Base-by-base conservation (phyloP, 1,284 basidiomycete genomes). In the Ustanciosporium gigantosporum region DNA sequence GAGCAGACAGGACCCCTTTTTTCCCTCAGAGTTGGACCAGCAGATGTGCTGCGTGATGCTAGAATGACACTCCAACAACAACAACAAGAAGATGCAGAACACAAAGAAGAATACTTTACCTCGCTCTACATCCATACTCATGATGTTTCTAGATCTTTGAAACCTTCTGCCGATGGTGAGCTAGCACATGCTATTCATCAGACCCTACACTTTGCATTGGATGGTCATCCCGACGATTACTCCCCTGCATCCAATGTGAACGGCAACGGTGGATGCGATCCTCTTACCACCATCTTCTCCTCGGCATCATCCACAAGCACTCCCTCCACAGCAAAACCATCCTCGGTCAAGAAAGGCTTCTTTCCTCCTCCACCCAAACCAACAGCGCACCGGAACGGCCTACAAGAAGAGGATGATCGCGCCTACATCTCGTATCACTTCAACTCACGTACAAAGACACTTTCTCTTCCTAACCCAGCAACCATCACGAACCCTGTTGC, bases 171-270 rank as follows among this genome's bases (percentile, higher is more conserved):
- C 24, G 66, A 70, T 36, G 71, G 71, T 41, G 69, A 71, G 31
- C 45, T 73, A 20, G 66, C 71, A 0, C 58, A 73, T 25, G 69
- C 71, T 3, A 46, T 73, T n/a, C 71, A 73, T 38, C 67, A 73
- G 29, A 73, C 71, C 9, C 56, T 73, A 4, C 71, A 73, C 44
- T 72, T 65, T 37, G 62, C 71, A 9, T 64, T 73, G 20, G 71
- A 74, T 42, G 71, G 67, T 7, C 48, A 70, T 36, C 53, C 57
- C 19, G 64, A 71, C 16, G 70, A 72, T 40, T 73, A 64, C 47
- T 62, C 44, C 0, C 47, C 51, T 2, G 19, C 44, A 3, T 3
- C 56, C 42, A 49, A 58, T 22, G 40, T 40, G 19, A 43, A 48
- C n/a, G 43, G 44, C 37, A 47, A 34, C 1, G 38, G 36, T 0